Evolutionary conservation across 768 basidiomycete genomes (phyloP).

Genomic region (Tylopilus cervinicoccineus): DNA sequence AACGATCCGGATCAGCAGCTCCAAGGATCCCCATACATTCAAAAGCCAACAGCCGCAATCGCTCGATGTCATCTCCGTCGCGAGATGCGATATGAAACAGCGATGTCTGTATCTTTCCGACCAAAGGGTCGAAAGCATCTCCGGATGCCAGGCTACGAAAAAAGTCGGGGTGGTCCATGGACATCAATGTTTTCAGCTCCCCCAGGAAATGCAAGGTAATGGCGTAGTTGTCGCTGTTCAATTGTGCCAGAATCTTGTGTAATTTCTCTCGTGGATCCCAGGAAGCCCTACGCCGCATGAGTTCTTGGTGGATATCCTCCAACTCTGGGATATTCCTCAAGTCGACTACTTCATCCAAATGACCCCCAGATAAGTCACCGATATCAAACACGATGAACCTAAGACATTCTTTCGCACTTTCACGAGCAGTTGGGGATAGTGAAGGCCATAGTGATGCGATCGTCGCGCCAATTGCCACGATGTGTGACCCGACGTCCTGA

Average conservation of each 20-base stretch:
- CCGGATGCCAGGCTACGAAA: conserved; percentile 69
- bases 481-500: conserved; percentile 73
- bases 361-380: conserved; percentile 45
- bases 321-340: conserved; percentile 70
- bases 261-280: conserved; percentile 56
- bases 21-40: conserved; percentile 92
- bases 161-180: conserved; percentile 44
- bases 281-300: conserved; percentile 42
- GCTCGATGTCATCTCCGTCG: conserved; percentile 73
- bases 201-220: conserved; percentile 69
- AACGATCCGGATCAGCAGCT: conserved; percentile 92
- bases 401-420: conserved; percentile 56
- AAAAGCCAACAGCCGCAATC: conserved; percentile 66
- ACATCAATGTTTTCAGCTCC: conserved; percentile 72
- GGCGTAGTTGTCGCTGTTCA: conserved; percentile 73
- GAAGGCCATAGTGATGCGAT: conserved; percentile 74
- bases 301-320: conserved; percentile 35
- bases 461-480: conserved; percentile 84
- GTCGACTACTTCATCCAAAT: conserved; percentile 79
- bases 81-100: conserved; percentile 69
- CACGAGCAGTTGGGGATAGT: conserved; percentile 50
- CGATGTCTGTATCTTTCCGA: conserved; percentile 63
- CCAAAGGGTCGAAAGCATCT: conserved; percentile 77
- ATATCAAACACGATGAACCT: conserved; percentile 66
- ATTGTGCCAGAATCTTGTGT: conserved; percentile 66